Percentiles rank a stretch among this genome's conserved stretches.
Conservation (phyloP, 2,329 filamentous ascomycete genomes). For the Sordariomycetes sp. region DNA sequence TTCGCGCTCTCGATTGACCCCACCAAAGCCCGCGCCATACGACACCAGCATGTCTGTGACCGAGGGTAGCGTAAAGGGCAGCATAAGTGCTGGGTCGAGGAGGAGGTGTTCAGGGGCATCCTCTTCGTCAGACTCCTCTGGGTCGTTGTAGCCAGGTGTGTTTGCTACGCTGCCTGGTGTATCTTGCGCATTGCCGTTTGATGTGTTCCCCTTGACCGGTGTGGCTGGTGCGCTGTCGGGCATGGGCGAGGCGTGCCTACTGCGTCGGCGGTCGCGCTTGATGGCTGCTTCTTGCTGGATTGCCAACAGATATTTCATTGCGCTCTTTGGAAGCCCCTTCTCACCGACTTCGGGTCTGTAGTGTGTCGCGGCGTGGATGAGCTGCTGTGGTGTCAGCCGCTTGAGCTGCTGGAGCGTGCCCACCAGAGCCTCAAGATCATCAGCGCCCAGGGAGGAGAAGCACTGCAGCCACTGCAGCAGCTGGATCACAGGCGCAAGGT, state of each 20-base stretch:
- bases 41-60: slow-evolving; percentile 96
- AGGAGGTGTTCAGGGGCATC: slow-evolving; percentile 68
- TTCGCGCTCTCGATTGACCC: slow-evolving; percentile 82
- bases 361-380: slow-evolving; percentile 85
- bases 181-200: slow-evolving; percentile 33
- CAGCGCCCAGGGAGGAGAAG: slow-evolving; percentile 79
- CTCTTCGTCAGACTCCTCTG: slow-evolving; percentile 43
- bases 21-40: slow-evolving; percentile 91
- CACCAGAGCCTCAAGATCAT: slow-evolving; percentile 82
- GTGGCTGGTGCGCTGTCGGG: slow-evolving; percentile 32
- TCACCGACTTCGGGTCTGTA: slow-evolving; percentile 94
- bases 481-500: slow-evolving; percentile 86
- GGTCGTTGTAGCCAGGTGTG: slow-evolving; percentile 21
- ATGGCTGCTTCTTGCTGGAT: slow-evolving; percentile 66
- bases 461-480: slow-evolving; percentile 96
- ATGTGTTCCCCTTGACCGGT: slow-evolving; percentile 26
- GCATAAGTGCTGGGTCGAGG: slow-evolving; percentile 80
- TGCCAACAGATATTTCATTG: slow-evolving; percentile 74
- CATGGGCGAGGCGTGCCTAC: slow-evolving; percentile 33
- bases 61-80: slow-evolving; percentile 91
- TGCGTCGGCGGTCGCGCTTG: slow-evolving; percentile 45
- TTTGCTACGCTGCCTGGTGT: slow-evolving; percentile 30
- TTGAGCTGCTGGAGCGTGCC: slow-evolving; percentile 86
- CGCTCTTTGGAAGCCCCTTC: slow-evolving; percentile 80
- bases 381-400: slow-evolving; percentile 73